Evolutionary conservation across 495 filamentous ascomycete species (phyloP), one percentile per base, ranked within the genome.

Genomic region (Chaetomidium leptoderma): DNA sequence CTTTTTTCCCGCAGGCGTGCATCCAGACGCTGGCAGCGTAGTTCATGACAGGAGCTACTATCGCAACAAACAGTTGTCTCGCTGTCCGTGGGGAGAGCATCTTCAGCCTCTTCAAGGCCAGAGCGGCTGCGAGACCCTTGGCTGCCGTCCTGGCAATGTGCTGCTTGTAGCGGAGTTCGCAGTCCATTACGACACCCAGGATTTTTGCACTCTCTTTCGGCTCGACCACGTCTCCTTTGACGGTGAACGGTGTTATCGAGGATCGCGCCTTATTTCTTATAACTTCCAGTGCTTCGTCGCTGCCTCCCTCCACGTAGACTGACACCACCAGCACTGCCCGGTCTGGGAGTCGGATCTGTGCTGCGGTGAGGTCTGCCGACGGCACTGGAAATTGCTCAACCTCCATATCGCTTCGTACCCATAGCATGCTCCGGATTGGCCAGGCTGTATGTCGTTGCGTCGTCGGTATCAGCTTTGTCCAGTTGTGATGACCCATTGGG

Each of bases 91-190:
- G 39, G 39, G 39, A 42, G 6, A 33, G 39, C 17, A 42, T 42
- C 43, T 44, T 48, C 43, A 56, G 43, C 43, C 53, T 46, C 43
- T 39, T 56, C 43, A 56, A 23, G 21, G 40, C 53, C 14, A 48
- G 10, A 30, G 53, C 53, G 11, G 53, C 53, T 56, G 69, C 58
- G 59, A 79, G 77, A 1, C 53, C 53, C 21, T 48, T 56, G 69
- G 29, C 39, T 35, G 39, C 52, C 29, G 40, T 55, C 21, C 23
- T 53, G n/a, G 50, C 50, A 27, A 53, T 53, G 9, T 53, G 35
- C 50, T 40, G 33, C 35, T 53, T 40, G 21, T 53, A 53, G 2
- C 50, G 50, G 35, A 53, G 37, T 40, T 53, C 50, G 50, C 50
- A 11, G 8, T 53, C 50, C 23, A 53, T 53, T 35, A 40, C 35